Conservation (phyloP, 768 basidiomycete genomes). For the Mrakia hoshinonis region DNA sequence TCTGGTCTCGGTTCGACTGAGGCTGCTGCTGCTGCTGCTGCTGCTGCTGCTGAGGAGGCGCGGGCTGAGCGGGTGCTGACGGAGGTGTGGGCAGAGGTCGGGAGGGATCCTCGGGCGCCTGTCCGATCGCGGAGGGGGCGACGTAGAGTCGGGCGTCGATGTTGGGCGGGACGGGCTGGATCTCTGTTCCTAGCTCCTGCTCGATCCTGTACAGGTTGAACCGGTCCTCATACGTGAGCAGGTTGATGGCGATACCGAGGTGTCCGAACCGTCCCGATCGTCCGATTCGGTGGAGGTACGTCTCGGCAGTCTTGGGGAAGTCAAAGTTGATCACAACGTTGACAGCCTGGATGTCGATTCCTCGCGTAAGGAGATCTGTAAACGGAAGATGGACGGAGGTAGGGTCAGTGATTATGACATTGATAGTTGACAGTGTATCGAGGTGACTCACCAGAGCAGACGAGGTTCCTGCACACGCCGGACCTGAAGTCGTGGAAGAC, state of each 20-base stretch:
- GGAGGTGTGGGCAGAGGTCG: constrained; percentile 4
- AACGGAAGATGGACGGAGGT: background rate
- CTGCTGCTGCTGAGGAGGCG: constrained; percentile 24
- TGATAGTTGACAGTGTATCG: background rate
- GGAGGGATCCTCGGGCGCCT: constrained; percentile 29
- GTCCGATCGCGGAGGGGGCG: constrained; percentile 51
- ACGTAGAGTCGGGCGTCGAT: constrained; percentile 93
- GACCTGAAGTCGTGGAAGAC: constrained; percentile 99
- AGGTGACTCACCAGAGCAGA: constrained; percentile 55
- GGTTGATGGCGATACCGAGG: constrained; percentile 90
- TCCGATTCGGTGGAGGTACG: constrained; percentile 96
- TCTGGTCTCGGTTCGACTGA: constrained; percentile 7
- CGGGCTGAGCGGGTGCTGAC: background rate
- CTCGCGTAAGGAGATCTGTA: constrained; percentile 83
- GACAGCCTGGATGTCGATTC: constrained; percentile 99
- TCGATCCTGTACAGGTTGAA: constrained; percentile 98
- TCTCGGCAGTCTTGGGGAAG: constrained; percentile 98
- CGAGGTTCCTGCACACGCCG: constrained; percentile 95
- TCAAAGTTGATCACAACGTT: constrained; percentile 99
- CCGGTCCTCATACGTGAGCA: constrained; percentile 94
- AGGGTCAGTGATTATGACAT: background rate
- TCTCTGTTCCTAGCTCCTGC: constrained; percentile 96
- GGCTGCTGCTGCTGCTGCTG: constrained; percentile 31
- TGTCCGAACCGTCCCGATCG: constrained; percentile 97
- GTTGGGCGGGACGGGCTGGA: constrained; percentile 80